Percentiles rank a stretch among this genome's conserved stretches.
Conservation (phyloP, 129 eudicot species). For the Heracleum sosnowskyi region DNA sequence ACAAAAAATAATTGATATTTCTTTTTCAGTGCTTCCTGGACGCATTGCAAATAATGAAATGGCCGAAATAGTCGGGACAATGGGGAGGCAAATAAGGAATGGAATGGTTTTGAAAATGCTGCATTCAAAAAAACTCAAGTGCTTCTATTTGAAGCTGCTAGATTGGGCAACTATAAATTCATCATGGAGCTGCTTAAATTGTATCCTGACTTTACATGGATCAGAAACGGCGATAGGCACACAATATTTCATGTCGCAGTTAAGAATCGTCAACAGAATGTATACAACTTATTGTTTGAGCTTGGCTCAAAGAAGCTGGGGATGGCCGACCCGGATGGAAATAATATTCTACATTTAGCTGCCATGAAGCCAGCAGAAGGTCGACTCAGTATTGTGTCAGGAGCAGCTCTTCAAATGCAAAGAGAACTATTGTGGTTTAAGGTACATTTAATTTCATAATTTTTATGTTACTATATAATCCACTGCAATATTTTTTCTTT, state of each 20-base stretch:
- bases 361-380: conserved; percentile 4
- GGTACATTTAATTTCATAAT: conserved; percentile 15
- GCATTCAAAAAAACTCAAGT: neutral
- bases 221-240: neutral
- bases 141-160: conserved; percentile 23
- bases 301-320: conserved; percentile 17
- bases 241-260: conserved; percentile 31
- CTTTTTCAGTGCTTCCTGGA: no score
- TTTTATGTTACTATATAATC: no score
- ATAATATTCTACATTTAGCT: conserved; percentile 29
- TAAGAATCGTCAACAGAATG: conserved; percentile 18
- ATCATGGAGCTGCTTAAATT: conserved; percentile 12
- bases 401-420: conserved; percentile 36
- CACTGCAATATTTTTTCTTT: no score
- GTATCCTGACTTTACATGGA: conserved; percentile 32
- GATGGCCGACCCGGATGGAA: neutral
- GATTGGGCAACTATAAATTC: conserved; percentile 20
- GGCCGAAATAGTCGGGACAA: no score
- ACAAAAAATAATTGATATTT: no score
- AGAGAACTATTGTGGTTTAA: conserved; percentile 24
- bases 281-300: conserved; percentile 26
- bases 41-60: no score
- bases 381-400: conserved; percentile 4
- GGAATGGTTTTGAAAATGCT: no score
- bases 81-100: no score